A percentile compares a stretch with the other conserved stretches of the same genome.
Evolutionary conservation across 2,329 filamentous ascomycete genomes (phyloP).

Genomic region (Fusarium falciforme): DNA sequence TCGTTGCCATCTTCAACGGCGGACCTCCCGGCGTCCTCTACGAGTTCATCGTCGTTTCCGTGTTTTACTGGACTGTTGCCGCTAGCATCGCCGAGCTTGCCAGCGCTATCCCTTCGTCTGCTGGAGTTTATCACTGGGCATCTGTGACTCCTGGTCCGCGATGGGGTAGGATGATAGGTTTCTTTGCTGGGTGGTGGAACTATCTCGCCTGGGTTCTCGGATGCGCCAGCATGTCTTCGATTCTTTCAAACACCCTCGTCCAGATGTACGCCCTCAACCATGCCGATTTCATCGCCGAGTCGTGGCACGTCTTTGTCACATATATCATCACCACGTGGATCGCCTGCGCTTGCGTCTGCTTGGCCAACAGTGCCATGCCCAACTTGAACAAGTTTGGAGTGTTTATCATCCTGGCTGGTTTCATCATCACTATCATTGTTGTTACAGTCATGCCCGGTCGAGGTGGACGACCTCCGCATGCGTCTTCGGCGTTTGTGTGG

Average conservation of each 20-base stretch:
- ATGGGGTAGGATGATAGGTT: slow-evolving; percentile 62
- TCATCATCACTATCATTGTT: slow-evolving; percentile 66
- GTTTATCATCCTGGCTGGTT: slow-evolving; percentile 60
- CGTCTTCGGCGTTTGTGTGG: slow-evolving; percentile 54
- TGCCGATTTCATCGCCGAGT: slow-evolving; percentile 48
- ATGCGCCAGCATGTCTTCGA: slow-evolving; percentile 53
- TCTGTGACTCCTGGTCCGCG: slow-evolving; percentile 64
- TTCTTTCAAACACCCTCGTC: slow-evolving; percentile 55
- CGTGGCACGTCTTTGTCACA: slow-evolving; percentile 58
- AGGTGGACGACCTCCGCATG: slow-evolving; percentile 45
- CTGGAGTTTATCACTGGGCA: slow-evolving; percentile 72
- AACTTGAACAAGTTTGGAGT: slow-evolving; percentile 65
- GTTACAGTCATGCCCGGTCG: slow-evolving; percentile 63
- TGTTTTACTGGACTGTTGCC: slow-evolving; percentile 69
- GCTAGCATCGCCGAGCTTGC: slow-evolving; percentile 71
- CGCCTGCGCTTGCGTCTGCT: slow-evolving; percentile 57
- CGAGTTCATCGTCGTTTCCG: slow-evolving; percentile 63
- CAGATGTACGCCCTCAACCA: slow-evolving; percentile 59
- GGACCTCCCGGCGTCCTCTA: slow-evolving; percentile 71
- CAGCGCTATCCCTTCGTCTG: slow-evolving; percentile 70
- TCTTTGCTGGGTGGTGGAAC: slow-evolving; percentile 60
- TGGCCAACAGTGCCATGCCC: slow-evolving; percentile 65
- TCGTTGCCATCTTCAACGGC: slow-evolving; percentile 68
- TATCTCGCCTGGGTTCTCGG: slow-evolving; percentile 56
- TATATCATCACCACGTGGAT: slow-evolving; percentile 56